Conservation (phyloP, 305 asterid species). For the Fraxinus albicans region DNA sequence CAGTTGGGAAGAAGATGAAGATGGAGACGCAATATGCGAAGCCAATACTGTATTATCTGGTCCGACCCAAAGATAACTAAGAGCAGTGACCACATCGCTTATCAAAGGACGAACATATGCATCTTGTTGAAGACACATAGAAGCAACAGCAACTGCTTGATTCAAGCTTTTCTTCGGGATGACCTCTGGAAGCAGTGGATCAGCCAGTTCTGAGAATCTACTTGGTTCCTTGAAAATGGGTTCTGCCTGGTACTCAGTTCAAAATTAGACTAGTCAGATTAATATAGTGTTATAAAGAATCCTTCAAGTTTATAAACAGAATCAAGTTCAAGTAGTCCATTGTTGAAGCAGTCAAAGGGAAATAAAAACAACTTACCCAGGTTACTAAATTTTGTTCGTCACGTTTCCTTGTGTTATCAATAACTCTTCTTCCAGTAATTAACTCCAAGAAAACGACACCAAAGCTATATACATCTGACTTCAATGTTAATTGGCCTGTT, state of each 20-base stretch:
- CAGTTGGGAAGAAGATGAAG: constrained; percentile 18
- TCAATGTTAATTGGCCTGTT: constrained; percentile 80
- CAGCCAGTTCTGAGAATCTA: constrained; percentile 58
- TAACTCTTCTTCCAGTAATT: constrained; percentile 70
- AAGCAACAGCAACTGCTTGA: constrained; percentile 77
- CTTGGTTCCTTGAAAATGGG: constrained; percentile 62
- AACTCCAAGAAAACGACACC: constrained; percentile 84
- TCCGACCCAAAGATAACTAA: constrained; percentile 51
- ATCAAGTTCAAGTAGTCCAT: neutral
- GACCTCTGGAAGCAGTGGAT: constrained; percentile 56
- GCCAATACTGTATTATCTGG: constrained; percentile 9
- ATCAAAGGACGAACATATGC: constrained; percentile 59
- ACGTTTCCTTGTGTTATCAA: constrained; percentile 42
- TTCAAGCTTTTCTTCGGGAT: constrained; percentile 63
- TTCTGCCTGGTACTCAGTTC: constrained; percentile 48
- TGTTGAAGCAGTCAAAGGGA: neutral
- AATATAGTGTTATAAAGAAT: neutral
- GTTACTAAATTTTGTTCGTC: constrained; percentile 56
- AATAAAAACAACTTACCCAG: constrained; percentile 49
- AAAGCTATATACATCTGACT: constrained; percentile 79
- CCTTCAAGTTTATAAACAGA: neutral
- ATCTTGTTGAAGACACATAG: constrained; percentile 83
- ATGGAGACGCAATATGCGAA: constrained; percentile 13
- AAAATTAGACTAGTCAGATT: neutral
- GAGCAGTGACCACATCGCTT: constrained; percentile 88